Conservation (phyloP, 495 filamentous ascomycete species). For the Tuber aestivum region DNA sequence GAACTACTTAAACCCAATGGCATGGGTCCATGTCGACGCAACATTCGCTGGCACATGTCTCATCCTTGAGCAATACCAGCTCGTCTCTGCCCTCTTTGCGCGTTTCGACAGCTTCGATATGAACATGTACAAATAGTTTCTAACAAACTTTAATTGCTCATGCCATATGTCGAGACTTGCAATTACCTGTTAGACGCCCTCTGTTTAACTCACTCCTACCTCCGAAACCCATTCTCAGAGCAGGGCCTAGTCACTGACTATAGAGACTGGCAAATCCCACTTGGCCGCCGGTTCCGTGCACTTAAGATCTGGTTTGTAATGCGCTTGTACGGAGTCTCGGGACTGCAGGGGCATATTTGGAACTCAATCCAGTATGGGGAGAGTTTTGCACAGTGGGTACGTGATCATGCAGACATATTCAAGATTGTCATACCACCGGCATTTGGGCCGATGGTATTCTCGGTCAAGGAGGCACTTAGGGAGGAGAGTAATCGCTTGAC, state of each 20-base stretch:
- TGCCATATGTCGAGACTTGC: conserved; percentile 68
- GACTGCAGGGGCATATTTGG: conserved; percentile 67
- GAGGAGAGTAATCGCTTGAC: conserved; percentile 59
- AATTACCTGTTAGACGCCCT: conserved; percentile 69
- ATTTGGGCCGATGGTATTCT: conserved; percentile 77
- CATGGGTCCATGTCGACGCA: conserved; percentile 98
- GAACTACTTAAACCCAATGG: conserved; percentile 58
- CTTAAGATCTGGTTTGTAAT: conserved; percentile 98
- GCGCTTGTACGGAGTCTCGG: conserved; percentile 73
- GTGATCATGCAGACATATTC: conserved; percentile 64
- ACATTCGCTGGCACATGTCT: conserved; percentile 87
- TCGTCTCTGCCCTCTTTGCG: conserved; percentile 57
- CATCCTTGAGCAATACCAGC: conserved; percentile 71
- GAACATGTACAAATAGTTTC: conserved; percentile 98
- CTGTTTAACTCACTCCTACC: conserved; percentile 75
- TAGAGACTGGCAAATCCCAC: conserved; percentile 95
- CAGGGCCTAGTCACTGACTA: conserved; percentile 89
- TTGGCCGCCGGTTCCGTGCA: conserved; percentile 83
- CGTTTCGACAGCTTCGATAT: conserved; percentile 82
- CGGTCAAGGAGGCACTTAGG: conserved; percentile 43
- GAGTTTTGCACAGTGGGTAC: conserved; percentile 57
- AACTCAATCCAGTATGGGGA: conserved; percentile 63
- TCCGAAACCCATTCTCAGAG: conserved; percentile 72
- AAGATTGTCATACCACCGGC: conserved; percentile 66
- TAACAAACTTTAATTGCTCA: conserved; percentile 90